Evolutionary conservation across 2,329 filamentous ascomycete genomes (phyloP), one percentile per base, ranked within the genome.

Genomic region (Fusarium subtropicale): DNA sequence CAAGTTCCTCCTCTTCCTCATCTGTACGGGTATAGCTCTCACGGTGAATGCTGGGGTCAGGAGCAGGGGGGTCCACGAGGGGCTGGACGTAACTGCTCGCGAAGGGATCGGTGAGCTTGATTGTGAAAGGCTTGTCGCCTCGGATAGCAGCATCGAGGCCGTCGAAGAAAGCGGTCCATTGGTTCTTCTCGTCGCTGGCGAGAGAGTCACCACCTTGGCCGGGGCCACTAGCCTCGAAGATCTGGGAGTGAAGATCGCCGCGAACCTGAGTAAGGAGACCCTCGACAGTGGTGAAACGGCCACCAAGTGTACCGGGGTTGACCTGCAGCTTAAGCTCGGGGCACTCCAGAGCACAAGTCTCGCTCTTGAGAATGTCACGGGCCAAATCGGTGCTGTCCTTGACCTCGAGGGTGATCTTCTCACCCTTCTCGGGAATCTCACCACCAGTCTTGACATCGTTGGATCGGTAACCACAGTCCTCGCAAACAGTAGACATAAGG

Each of bases 381-480:
- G 90, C 91, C 44, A 99, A 86, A 79, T 99, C 96, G 61, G 90
- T 86, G 33, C 83, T 77, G 34, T 81, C 88, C 62, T 89, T 84
- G 58, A 98, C 91, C 55, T 86, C 83, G 28, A 99, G 85, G 1
- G 87, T 94, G 73, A 97, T 97, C 71, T 90, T 91, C 79, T 91
- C 91, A 65, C 96, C 96, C 77, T 92, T 89, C 57, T 91, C 91
- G 11, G 96, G 96, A 24, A 99, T 91, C 75, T 91, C 94, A 56
- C 96, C 96, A 69, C 96, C 96, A 1, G 96, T 98, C 86, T 98
- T 98, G 78, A 99, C 93, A 79, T 99, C 96, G 80, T 97, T 98
- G 73, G 92, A 96, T 67, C 93, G 91, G 84, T 98, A 97, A 60
- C 95, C 95, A 78, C 96, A 99, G 79, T 91, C 86, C 30, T 95